phyloP scores from a whole-genome alignment of 1,284 basidiomycete genomes.

The Cryptococcus sp. region DNA sequence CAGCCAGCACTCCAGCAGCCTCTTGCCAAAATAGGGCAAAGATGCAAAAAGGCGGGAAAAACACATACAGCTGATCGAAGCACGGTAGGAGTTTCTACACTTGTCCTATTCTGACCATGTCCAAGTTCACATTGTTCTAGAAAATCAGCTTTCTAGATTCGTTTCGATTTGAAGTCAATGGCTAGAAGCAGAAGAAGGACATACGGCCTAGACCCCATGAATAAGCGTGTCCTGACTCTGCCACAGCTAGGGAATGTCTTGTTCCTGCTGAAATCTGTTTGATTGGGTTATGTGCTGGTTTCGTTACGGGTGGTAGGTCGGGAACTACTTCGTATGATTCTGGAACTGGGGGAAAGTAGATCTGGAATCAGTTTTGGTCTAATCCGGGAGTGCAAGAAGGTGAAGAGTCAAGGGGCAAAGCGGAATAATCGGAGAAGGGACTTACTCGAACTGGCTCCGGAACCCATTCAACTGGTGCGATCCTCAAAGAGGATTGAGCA shows the following conservation, averaged over 20 bases:
- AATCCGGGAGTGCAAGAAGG: constrained; percentile 5
- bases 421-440: constrained; percentile 1
- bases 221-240: constrained; percentile 70
- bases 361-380: constrained; percentile 26
- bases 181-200: constrained; percentile 14
- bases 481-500: constrained; percentile 49
- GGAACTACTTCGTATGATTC: constrained; percentile 49
- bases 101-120: constrained; percentile 48
- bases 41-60: constrained; percentile 14
- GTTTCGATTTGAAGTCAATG: neutral
- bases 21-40: too few species aligned
- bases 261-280: constrained; percentile 70
- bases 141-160: neutral
- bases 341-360: constrained; percentile 61
- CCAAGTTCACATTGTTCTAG: constrained; percentile 50
- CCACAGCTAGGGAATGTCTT: constrained; percentile 78
- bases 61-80: constrained; percentile 55
- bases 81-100: constrained; percentile 60
- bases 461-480: constrained; percentile 58
- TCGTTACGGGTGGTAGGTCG: constrained; percentile 43
- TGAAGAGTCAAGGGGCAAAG: constrained; percentile 6
- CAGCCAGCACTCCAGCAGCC: constrained; percentile 21
- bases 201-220: constrained; percentile 76
- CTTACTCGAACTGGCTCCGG: constrained; percentile 49
- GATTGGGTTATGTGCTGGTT: constrained; percentile 58